Evolutionary conservation across 495 filamentous ascomycete genomes (phyloP).

Genomic region (Penicillium verhagenii): DNA sequence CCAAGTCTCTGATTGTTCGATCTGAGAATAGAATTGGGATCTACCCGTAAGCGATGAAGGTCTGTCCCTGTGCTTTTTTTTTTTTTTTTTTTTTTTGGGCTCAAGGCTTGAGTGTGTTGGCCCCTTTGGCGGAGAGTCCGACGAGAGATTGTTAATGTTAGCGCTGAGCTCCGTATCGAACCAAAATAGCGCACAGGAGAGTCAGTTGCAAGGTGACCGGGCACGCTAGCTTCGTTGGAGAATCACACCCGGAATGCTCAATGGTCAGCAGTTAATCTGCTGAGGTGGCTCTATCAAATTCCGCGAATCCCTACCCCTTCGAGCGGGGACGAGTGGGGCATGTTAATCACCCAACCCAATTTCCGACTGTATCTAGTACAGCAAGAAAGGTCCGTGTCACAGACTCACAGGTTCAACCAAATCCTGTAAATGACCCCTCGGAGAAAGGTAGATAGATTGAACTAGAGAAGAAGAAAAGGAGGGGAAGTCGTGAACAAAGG

Average conservation of each 20-base stretch:
- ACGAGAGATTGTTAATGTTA: not conserved
- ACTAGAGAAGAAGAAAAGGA: too few species aligned
- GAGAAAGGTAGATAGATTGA: not conserved
- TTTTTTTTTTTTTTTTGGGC: too few species aligned
- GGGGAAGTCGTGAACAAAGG: not conserved
- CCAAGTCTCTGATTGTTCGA: not conserved
- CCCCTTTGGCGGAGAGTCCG: not conserved
- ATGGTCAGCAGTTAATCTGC: not conserved
- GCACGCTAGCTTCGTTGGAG: not conserved
- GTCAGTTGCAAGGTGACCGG: not conserved
- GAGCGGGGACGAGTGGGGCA: not conserved
- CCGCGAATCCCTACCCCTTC: not conserved
- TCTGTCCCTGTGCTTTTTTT: too few species aligned
- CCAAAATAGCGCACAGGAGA: not conserved
- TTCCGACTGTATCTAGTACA: not conserved
- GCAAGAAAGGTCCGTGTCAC: conserved; percentile 1
- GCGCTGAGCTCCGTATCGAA: not conserved
- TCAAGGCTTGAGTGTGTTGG: too few species aligned
- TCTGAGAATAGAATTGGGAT: not conserved
- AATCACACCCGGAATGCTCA: not conserved
- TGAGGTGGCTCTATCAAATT: not conserved
- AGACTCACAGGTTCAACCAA: not conserved
- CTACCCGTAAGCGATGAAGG: not conserved
- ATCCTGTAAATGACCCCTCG: not conserved
- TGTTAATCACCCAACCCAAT: not conserved